phyloP scores from a whole-genome alignment of 169 alveolate species.

The Eimeria mitis region DNA sequence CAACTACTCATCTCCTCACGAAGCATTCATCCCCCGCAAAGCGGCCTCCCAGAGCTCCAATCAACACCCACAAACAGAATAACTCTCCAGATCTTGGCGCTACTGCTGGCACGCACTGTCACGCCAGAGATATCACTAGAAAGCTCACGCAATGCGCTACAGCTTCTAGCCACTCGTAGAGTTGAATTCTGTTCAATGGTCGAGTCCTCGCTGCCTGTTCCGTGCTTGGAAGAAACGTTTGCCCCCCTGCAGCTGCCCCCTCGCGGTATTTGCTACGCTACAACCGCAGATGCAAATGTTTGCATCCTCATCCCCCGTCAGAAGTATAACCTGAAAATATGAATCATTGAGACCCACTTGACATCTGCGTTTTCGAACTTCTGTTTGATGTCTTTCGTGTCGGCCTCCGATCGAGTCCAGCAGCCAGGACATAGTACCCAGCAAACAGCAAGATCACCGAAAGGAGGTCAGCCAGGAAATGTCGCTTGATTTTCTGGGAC shows the following conservation, averaged over 20 bases:
- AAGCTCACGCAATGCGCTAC: not conserved
- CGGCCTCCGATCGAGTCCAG: slow-evolving; percentile 38
- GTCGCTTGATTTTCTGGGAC: slow-evolving; percentile 33
- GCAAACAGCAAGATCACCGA: slow-evolving; percentile 16
- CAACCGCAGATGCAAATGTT: not conserved
- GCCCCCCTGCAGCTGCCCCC: not conserved
- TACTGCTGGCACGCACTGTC: not conserved
- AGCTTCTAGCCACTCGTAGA: not conserved
- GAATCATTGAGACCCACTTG: not conserved
- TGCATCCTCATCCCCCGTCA: not conserved
- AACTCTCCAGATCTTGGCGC: not conserved
- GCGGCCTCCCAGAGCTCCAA: not conserved
- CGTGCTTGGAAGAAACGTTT: not conserved
- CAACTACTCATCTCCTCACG: not conserved
- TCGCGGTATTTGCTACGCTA: too few relatives aligned
- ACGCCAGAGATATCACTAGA: not conserved
- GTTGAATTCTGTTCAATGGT: not conserved
- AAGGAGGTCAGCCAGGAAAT: slow-evolving; percentile 7
- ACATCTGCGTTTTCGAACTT: too few relatives aligned
- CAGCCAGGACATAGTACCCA: slow-evolving; percentile 28
- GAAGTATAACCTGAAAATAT: not conserved
- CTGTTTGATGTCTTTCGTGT: not conserved
- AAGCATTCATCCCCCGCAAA: not conserved
- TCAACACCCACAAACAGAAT: not conserved
- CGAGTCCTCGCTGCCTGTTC: not conserved